Percentiles rank a stretch among this genome's conserved stretches.
Evolutionary conservation across 2,329 filamentous ascomycete genomes (phyloP).

Genomic region (Cadophora sp.): DNA sequence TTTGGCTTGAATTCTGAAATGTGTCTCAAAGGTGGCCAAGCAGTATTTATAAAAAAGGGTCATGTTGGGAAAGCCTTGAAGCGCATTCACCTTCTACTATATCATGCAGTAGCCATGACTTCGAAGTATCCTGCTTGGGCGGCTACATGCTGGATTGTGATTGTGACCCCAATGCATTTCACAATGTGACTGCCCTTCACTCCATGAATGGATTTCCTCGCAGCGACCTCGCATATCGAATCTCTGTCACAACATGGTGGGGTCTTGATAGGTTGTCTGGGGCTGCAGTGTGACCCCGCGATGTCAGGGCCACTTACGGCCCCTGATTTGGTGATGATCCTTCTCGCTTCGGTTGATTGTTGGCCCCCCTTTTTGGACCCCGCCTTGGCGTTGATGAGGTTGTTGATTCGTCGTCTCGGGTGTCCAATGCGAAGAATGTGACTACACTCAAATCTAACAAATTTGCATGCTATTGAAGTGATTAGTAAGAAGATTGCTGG

Average conservation of each 20-base stretch:
- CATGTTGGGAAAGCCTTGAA: background rate
- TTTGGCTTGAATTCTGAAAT: background rate
- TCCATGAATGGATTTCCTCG: background rate
- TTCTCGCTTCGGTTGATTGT: slow-evolving; percentile 14
- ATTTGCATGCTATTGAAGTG: no score
- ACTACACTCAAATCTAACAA: no score
- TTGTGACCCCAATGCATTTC: background rate
- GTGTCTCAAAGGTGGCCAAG: background rate
- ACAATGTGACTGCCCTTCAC: background rate
- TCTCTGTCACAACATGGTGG: slow-evolving; percentile 7
- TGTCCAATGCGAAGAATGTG: background rate
- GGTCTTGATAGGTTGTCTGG: slow-evolving; percentile 7
- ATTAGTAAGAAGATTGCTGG: no score
- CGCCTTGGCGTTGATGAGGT: slow-evolving; percentile 20
- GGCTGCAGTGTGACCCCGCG: slow-evolving; percentile 15
- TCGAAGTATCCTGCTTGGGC: background rate
- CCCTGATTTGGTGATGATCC: slow-evolving; percentile 21
- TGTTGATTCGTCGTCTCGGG: slow-evolving; percentile 11
- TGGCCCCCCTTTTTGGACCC: slow-evolving; percentile 11
- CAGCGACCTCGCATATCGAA: background rate
- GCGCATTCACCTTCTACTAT: background rate
- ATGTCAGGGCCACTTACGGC: slow-evolving; percentile 12
- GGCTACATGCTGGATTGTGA: slow-evolving; percentile 10
- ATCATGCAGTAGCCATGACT: background rate
- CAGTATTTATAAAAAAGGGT: background rate